These are phyloP conservation scores for Coniochaeta prunicola DNA, from an alignment of 2,329 filamentous ascomycete species.

Conservation along the genomic window DNA sequence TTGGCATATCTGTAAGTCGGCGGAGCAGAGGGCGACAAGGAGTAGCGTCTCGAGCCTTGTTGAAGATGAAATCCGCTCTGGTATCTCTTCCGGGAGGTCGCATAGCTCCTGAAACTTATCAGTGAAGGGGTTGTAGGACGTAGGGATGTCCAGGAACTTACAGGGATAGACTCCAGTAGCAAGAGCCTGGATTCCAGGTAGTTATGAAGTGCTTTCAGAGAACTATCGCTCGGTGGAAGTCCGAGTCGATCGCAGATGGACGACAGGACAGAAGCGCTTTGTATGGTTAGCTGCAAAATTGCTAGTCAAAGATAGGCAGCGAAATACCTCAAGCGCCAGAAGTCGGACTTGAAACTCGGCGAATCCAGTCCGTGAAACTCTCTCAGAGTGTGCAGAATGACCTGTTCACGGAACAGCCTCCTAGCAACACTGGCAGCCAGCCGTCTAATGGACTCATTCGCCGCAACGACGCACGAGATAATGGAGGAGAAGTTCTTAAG, in stretches of 20 bases:
- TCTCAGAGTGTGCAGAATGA: slow-evolving; percentile 26
- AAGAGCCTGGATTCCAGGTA: slow-evolving; percentile 50
- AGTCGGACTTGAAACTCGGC: slow-evolving; percentile 30
- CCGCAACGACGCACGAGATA: slow-evolving; percentile 45
- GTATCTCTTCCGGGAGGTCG: slow-evolving; percentile 44
- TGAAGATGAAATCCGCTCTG: slow-evolving; percentile 44
- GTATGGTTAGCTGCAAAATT: background rate
- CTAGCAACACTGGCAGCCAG: slow-evolving; percentile 40
- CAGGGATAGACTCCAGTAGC: slow-evolving; percentile 42
- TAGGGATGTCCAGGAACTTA: slow-evolving; percentile 19
- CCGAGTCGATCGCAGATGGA: slow-evolving; percentile 41
- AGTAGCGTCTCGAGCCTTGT: slow-evolving; percentile 56
- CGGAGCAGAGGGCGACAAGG: slow-evolving; percentile 56
- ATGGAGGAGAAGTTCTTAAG: slow-evolving; percentile 43
- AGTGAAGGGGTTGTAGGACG: background rate
- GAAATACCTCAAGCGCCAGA: slow-evolving; percentile 46
- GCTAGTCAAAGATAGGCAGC: background rate
- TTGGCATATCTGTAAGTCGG: slow-evolving; percentile 58
- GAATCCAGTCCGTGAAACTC: slow-evolving; percentile 28
- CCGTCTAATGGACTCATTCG: slow-evolving; percentile 40
- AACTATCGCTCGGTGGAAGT: slow-evolving; percentile 32
- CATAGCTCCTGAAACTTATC: slow-evolving; percentile 40
- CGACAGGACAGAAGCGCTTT: slow-evolving; percentile 36
- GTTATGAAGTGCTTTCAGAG: slow-evolving; percentile 41
- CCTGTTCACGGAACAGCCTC: slow-evolving; percentile 35